A percentile compares a stretch with the other conserved stretches of the same genome.
Conservation (phyloP, 2,329 filamentous ascomycete genomes). For the Xylariomycetidae sp. region DNA sequence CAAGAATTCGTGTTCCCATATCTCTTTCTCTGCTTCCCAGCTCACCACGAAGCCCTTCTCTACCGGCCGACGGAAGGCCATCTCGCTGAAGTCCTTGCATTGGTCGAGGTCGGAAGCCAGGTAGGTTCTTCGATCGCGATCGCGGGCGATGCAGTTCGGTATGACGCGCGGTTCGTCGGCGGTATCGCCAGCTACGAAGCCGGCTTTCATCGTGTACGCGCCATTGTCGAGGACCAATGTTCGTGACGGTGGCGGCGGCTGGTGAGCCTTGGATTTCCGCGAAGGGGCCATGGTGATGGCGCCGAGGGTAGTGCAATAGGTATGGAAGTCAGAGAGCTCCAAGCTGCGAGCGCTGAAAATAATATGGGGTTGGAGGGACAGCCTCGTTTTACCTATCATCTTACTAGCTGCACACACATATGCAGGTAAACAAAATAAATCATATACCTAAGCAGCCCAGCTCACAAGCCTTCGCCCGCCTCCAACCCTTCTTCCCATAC, state of each 20-base stretch:
- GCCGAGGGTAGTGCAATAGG: too few species aligned
- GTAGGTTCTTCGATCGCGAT: constrained; percentile 72
- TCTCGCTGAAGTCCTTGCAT: constrained; percentile 85
- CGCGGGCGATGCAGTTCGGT: constrained; percentile 83
- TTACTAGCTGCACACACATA: too few species aligned
- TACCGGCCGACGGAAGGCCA: constrained; percentile 79
- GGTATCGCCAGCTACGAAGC: constrained; percentile 52
- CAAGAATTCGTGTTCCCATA: constrained; percentile 89
- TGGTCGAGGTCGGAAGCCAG: constrained; percentile 71
- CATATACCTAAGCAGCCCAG: too few species aligned
- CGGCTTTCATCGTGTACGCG: constrained; percentile 85
- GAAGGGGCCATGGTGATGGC: constrained; percentile 24
- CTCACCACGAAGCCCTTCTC: constrained; percentile 95
- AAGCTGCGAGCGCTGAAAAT: too few species aligned
- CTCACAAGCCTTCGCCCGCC: too few species aligned
- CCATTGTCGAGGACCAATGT: constrained; percentile 94
- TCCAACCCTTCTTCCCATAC: too few species aligned
- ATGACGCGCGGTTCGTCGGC: constrained; percentile 60
- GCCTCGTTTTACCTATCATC: too few species aligned
- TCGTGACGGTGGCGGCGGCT: constrained; percentile 47
- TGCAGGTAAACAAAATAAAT: too few species aligned
- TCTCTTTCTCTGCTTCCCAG: constrained; percentile 92
- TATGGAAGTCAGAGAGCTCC: too few species aligned
- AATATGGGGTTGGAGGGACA: too few species aligned
- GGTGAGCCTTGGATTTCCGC: constrained; percentile 46